phyloP scores from a whole-genome alignment of 257 asterid species.

The Schizonepeta tenuifolia region DNA sequence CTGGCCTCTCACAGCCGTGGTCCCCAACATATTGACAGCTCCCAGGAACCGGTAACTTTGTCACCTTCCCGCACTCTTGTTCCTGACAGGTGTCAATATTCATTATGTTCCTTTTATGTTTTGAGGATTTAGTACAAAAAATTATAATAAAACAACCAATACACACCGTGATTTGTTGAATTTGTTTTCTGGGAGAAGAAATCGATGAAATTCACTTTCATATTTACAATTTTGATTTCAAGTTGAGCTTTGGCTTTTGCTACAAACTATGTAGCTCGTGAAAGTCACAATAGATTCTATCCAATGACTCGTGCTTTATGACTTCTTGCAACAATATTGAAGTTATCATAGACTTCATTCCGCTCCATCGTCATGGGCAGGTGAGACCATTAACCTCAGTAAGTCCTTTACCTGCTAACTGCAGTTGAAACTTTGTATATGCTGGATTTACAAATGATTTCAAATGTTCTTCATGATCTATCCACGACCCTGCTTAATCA shows the following conservation, averaged over 20 bases:
- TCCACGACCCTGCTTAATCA: not conserved
- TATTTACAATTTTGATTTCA: conserved; percentile 16
- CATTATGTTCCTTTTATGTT: not conserved
- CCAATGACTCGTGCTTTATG: not conserved
- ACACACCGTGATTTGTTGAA: not conserved
- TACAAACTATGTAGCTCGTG: not conserved
- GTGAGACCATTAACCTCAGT: not conserved
- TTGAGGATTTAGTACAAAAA: not conserved
- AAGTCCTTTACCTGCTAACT: conserved; percentile 3
- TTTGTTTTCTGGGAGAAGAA: not conserved
- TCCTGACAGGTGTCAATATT: not conserved
- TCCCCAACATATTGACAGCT: conserved; percentile 56
- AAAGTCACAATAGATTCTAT: conserved; percentile 13
- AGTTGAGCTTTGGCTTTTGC: conserved; percentile 18
- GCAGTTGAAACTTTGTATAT: conserved; percentile 5
- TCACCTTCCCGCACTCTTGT: conserved; percentile 5
- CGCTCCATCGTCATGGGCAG: conserved; percentile 17
- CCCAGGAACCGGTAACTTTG: conserved; percentile 55
- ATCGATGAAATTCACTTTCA: conserved; percentile 18
- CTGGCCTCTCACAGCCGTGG: conserved; percentile 75
- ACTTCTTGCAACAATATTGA: conserved; percentile 13
- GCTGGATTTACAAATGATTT: conserved; percentile 26
- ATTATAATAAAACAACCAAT: conserved; percentile 9
- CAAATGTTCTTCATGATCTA: conserved; percentile 8
- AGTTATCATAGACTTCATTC: conserved; percentile 22